Conservation (phyloP, 192 early-diverging fungal genomes). For the Coemansia reversa region DNA sequence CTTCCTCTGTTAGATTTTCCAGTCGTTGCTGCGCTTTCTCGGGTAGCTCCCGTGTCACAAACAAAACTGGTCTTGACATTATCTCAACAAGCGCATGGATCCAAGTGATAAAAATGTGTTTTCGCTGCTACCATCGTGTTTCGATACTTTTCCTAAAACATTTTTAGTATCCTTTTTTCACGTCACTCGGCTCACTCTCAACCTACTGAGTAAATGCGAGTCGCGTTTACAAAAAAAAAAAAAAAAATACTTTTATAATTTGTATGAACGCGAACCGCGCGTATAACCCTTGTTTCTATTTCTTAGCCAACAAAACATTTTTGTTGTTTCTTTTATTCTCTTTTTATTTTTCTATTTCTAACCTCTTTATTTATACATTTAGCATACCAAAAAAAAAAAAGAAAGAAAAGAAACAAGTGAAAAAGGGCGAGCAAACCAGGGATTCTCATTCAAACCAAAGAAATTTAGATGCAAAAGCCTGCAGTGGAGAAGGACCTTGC, state of each 20-base stretch:
- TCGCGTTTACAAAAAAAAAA: not conserved
- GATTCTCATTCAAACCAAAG: too few species aligned
- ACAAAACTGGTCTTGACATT: constrained; percentile 29
- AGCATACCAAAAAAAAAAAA: not conserved
- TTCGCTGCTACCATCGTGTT: too few species aligned
- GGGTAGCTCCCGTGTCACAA: constrained; percentile 58
- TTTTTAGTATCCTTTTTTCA: too few species aligned
- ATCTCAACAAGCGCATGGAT: not conserved
- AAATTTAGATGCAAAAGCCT: constrained; percentile 18
- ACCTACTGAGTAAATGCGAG: not conserved
- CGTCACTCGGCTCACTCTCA: too few species aligned
- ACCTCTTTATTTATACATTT: constrained; percentile 2
- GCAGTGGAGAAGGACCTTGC: constrained; percentile 20
- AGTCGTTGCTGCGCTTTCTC: constrained; percentile 52
- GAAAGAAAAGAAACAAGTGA: constrained; percentile 1
- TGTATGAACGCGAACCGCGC: too few species aligned
- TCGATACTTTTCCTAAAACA: too few species aligned
- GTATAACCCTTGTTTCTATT: not conserved
- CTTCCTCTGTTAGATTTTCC: constrained; percentile 35
- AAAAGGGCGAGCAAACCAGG: too few species aligned
- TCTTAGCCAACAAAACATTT: not conserved
- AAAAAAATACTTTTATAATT: not conserved
- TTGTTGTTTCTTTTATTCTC: not conserved
- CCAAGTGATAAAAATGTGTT: not conserved
- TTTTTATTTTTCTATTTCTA: constrained; percentile 5